These are phyloP conservation scores for Phragmites australis DNA, from an alignment of 176 grass and related monocot genomes.

Conservation along the genomic window DNA sequence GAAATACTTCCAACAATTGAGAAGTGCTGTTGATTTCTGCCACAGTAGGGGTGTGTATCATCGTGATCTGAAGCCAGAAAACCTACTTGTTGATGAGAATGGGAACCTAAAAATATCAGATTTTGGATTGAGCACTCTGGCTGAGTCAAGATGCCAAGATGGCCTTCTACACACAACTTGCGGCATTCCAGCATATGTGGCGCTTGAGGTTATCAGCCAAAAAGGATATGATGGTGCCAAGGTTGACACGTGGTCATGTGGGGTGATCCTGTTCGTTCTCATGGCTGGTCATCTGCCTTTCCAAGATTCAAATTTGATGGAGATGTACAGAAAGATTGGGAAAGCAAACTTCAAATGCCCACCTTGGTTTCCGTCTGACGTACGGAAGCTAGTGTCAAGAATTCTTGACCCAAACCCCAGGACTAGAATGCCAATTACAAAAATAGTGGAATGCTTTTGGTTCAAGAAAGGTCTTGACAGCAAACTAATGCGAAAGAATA, in stretches of 20 bases:
- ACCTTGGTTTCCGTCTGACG: constrained; percentile 42
- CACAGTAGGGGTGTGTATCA: constrained; percentile 62
- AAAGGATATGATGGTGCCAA: constrained; percentile 65
- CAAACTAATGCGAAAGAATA: constrained; percentile 32
- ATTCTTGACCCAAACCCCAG: constrained; percentile 57
- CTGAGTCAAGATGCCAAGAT: constrained; percentile 48
- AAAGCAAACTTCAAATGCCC: constrained; percentile 53
- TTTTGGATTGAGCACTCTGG: constrained; percentile 61
- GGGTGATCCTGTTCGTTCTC: constrained; percentile 57
- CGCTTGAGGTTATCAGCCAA: constrained; percentile 48
- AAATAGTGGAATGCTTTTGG: constrained; percentile 53
- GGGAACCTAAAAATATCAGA: constrained; percentile 58
- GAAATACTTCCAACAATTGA: constrained; percentile 54
- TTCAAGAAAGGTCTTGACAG: constrained; percentile 52
- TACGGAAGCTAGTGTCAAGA: constrained; percentile 39
- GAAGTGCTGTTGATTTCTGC: constrained; percentile 60
- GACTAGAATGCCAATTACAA: constrained; percentile 48
- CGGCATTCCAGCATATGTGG: constrained; percentile 59
- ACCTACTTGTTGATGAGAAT: constrained; percentile 53
- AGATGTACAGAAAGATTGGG: constrained; percentile 51
- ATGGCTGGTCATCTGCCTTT: constrained; percentile 54
- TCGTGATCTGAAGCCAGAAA: constrained; percentile 62
- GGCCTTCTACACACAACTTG: constrained; percentile 59
- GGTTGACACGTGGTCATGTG: constrained; percentile 60
- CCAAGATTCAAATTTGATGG: constrained; percentile 51